phyloP scores from a whole-genome alignment of 805 yeast species.

The Wickerhamiella spandovensis region DNA sequence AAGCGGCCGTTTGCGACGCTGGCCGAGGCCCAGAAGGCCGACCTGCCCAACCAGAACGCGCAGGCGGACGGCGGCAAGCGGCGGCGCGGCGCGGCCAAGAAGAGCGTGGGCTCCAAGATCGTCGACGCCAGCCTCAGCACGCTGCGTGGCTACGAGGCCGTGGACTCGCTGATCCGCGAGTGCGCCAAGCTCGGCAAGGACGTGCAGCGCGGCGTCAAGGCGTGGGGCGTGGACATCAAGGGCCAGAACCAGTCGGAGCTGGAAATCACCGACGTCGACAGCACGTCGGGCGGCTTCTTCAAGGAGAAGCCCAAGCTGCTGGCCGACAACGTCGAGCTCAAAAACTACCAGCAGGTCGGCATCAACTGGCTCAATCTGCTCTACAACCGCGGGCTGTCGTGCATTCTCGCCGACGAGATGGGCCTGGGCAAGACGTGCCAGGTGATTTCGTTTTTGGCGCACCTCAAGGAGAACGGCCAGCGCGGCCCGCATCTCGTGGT shows the following conservation, averaged over 20 bases:
- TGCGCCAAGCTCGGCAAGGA: conserved; percentile 67
- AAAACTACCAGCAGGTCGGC: conserved; percentile 93
- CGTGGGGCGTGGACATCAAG: conserved; percentile 79
- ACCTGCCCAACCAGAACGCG: conserved; percentile 28
- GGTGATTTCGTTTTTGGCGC: conserved; percentile 83
- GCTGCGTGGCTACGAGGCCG: conserved; percentile 82
- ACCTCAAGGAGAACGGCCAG: conserved; percentile 53
- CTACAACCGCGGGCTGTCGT: conserved; percentile 66
- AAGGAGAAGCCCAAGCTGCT: conserved; percentile 59
- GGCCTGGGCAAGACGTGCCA: conserved; percentile 94
- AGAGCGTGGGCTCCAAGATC: conserved; percentile 58
- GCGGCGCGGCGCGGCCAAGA: conserved; percentile 32
- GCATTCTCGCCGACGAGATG: conserved; percentile 98
- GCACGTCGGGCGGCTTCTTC: conserved; percentile 30
- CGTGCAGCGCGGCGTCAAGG: conserved; percentile 56
- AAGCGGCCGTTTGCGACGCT: conserved; percentile 58
- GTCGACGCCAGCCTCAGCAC: conserved; percentile 58
- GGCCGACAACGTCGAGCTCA: conserved; percentile 50
- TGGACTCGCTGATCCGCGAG: conserved; percentile 74
- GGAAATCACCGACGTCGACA: conserved; percentile 42
- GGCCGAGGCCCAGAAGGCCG: conserved; percentile 43
- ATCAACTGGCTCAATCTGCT: conserved; percentile 80
- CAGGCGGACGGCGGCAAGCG: conserved; percentile 22
- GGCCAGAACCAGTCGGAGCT: conserved; percentile 39
- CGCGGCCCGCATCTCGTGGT: conserved; percentile 83